phyloP scores from a whole-genome alignment of 2,329 filamentous ascomycete species.

The Alternaria novae-zelandiae region DNA sequence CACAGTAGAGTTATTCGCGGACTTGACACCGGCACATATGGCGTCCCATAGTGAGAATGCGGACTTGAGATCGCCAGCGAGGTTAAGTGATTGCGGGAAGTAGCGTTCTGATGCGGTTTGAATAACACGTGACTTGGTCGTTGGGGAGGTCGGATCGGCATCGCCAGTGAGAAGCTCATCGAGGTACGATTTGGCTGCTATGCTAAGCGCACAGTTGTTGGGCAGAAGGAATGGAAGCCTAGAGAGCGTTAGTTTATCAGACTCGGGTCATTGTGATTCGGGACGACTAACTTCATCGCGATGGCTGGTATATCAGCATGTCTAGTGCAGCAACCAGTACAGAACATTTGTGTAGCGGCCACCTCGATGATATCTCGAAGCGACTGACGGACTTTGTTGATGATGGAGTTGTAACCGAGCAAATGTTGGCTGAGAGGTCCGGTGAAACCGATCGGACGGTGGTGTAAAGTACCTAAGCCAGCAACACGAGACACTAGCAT shows the following conservation, averaged over 20 bases:
- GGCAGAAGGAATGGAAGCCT: conserved; percentile 71
- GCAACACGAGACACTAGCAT: conserved; percentile 86
- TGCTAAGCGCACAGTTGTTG: conserved; percentile 76
- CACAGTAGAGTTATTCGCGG: conserved; percentile 53
- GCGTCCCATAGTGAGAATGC: conserved; percentile 71
- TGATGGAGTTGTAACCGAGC: conserved; percentile 83
- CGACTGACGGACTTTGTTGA: conserved; percentile 77
- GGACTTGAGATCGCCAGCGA: conserved; percentile 63
- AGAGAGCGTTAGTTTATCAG: conserved; percentile 9
- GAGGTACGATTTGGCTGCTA: conserved; percentile 80
- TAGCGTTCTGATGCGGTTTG: conserved; percentile 62
- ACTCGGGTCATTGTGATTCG: conserved; percentile 32
- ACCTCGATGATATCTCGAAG: conserved; percentile 86
- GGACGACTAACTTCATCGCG: conserved; percentile 68
- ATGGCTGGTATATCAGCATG: conserved; percentile 66
- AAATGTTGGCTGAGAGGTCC: conserved; percentile 91
- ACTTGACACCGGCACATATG: conserved; percentile 65
- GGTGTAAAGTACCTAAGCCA: conserved; percentile 79
- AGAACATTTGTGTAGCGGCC: conserved; percentile 77
- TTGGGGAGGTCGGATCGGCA: conserved; percentile 59
- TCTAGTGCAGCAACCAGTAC: conserved; percentile 79
- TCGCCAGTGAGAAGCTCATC: conserved; percentile 69
- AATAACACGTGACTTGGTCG: conserved; percentile 58
- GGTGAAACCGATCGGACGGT: conserved; percentile 88
- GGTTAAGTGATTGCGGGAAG: conserved; percentile 66